Evolutionary conservation across 2,329 filamentous ascomycete genomes (phyloP), one percentile per base, ranked within the genome.

Genomic region (Trichoderma arundinaceum): DNA sequence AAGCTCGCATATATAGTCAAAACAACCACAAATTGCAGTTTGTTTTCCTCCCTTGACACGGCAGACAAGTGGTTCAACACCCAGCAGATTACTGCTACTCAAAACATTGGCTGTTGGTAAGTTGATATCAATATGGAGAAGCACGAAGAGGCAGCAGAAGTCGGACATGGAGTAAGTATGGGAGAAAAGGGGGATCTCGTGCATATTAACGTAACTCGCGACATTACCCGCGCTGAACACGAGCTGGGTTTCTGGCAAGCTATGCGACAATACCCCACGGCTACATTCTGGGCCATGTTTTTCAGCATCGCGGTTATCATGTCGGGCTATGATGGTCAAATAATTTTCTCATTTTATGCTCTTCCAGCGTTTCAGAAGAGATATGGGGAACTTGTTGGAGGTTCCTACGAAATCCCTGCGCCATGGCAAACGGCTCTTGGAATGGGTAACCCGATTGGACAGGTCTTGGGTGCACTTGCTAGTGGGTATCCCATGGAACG

Each of bases 341-440:
- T 81, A 2, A 72, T 80, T 66, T 74, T 73, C n/a, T 77, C 76
- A 5, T 78, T 80, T 64, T 80, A 75, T 63, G 78, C 73, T 15
- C 75, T 77, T 61, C 76, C 67, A 15, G 76, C 58, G 67, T 78
- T 72, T 64, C 71, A 69, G 38, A 70, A 63, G 64, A 74, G 66
- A 28, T 81, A 77, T 54, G 78, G 78, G 46, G 64, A 69, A 39
- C 49, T 58, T 32, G 62, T 71, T 17, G 68, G 62, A 7, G 64
- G 84, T 17, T 83, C 82, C 71, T 77, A 73, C 62, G 73, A 83
- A 67, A 74, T 86, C 41, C 73, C 79, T 2, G 79, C 81, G 0
- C 70, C 77, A 3, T 86, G 84, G 84, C 82, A 85, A 71, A 78
- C 80, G 1, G 82, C 77, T 0, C 72, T 86, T 1, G 75, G 75